phyloP scores from a whole-genome alignment of 2,329 filamentous ascomycete species.

The Clonostachys chloroleuca region DNA sequence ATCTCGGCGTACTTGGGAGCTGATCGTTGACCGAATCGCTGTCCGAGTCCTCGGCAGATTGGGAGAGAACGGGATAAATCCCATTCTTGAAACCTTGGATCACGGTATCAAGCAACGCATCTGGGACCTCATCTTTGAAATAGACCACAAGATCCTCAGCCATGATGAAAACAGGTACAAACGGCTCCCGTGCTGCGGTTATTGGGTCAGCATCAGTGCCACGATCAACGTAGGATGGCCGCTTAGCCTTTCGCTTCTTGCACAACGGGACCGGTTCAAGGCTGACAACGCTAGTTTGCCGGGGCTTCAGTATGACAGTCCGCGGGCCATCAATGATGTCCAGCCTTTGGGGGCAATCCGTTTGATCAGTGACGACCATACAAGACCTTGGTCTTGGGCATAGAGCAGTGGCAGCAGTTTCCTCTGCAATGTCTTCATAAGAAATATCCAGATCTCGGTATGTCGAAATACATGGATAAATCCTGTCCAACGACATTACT shows the following conservation, averaged over 20 bases:
- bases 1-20: conserved; percentile 16
- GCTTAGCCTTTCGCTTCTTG: conserved; percentile 17
- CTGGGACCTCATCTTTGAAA: conserved; percentile 37
- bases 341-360: conserved; percentile 11
- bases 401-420: conserved; percentile 2
- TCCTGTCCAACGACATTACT: conserved; percentile 30
- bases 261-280: conserved; percentile 18
- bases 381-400: conserved; percentile 16
- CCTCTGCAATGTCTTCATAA: conserved; percentile 1
- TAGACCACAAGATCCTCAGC: conserved; percentile 53
- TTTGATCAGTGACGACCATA: conserved; percentile 12
- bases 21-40: conserved; percentile 9
- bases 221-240: conserved; percentile 27
- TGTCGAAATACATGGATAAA: conserved; percentile 19
- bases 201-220: conserved; percentile 28
- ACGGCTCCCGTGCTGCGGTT: conserved; percentile 11
- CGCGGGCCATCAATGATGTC: conserved; percentile 18
- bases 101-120: conserved; percentile 38
- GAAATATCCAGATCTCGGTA: conserved; percentile 22
- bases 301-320: conserved; percentile 21
- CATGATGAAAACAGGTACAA: conserved; percentile 43
- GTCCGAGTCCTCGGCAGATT: conserved; percentile 12
- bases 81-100: conserved; percentile 35
- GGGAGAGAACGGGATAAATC: conserved; percentile 15
- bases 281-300: conserved; percentile 14